Conservation (phyloP, 805 yeast species). For the Cyberlindnera maclurae region DNA sequence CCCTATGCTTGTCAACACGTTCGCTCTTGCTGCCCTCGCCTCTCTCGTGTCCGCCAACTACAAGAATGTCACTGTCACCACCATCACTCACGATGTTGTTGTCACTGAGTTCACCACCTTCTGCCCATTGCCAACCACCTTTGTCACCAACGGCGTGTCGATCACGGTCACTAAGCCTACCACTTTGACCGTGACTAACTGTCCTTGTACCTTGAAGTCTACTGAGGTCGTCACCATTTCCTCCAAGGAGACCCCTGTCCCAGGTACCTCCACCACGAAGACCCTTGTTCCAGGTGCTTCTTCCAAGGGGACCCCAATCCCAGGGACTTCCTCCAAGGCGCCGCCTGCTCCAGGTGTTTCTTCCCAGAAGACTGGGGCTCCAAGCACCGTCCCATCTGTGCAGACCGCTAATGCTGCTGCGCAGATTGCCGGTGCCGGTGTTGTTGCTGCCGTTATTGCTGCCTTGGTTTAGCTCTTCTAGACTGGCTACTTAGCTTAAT, state of each 20-base stretch:
- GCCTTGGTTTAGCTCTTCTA: neutral
- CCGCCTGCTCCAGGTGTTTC: neutral
- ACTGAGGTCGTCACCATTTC: neutral
- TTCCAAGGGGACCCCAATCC: neutral
- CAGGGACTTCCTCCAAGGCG: neutral
- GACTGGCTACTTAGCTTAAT: no score
- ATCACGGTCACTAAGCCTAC: conserved; percentile 73
- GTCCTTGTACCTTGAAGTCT: conserved; percentile 64
- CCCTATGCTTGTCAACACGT: conserved; percentile 7
- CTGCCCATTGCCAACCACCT: conserved; percentile 71
- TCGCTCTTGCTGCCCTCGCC: conserved; percentile 10
- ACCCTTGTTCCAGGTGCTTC: neutral
- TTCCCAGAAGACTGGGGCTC: neutral
- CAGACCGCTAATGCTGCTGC: neutral
- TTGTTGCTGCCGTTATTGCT: conserved; percentile 1
- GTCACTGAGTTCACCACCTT: conserved; percentile 57
- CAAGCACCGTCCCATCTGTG: neutral
- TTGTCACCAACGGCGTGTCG: conserved; percentile 60
- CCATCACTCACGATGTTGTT: conserved; percentile 12
- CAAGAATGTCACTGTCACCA: conserved; percentile 12
- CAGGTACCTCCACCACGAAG: neutral
- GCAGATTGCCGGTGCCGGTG: conserved; percentile 1
- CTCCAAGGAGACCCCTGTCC: neutral
- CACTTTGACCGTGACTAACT: conserved; percentile 79
- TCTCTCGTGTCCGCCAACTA: conserved; percentile 10